These are phyloP conservation scores for Vaccinium darrowii DNA, from an alignment of 148 eudicot species.

Conservation along the genomic window DNA sequence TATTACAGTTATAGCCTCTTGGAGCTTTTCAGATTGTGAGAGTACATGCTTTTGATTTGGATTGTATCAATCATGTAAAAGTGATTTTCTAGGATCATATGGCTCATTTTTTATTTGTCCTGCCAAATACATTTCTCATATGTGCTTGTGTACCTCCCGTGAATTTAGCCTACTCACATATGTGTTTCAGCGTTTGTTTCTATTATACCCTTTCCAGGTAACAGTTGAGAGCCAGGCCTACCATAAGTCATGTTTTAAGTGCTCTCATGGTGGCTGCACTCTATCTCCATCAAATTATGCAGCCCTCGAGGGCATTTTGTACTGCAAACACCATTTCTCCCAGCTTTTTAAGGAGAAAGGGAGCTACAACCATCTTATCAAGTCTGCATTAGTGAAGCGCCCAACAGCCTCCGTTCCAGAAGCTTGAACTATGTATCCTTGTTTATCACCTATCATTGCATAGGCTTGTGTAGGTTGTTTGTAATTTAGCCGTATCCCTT, in stretches of 20 bases:
- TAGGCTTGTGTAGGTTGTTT: no score
- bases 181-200: not conserved
- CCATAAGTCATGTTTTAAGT: conserved; percentile 87
- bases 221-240: conserved; percentile 76
- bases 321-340: conserved; percentile 91
- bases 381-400: conserved; percentile 63
- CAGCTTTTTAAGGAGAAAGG: conserved; percentile 97
- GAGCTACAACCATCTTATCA: conserved; percentile 81
- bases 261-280: conserved; percentile 81
- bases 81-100: no score
- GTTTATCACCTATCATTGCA: no score
- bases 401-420: conserved; percentile 46
- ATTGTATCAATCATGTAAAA: no score
- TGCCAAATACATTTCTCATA: not conserved
- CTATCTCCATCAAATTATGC: conserved; percentile 88
- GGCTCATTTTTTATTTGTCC: no score
- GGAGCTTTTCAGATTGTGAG: no score
- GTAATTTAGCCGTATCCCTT: not conserved
- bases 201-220: conserved; percentile 43
- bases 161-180: not conserved
- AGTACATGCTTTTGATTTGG: no score
- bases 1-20: no score
- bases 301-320: conserved; percentile 76
- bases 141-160: not conserved
- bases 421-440: conserved; percentile 25